Conservation (phyloP, 345 rosid genomes). For the Rhodomyrtus tomentosa region DNA sequence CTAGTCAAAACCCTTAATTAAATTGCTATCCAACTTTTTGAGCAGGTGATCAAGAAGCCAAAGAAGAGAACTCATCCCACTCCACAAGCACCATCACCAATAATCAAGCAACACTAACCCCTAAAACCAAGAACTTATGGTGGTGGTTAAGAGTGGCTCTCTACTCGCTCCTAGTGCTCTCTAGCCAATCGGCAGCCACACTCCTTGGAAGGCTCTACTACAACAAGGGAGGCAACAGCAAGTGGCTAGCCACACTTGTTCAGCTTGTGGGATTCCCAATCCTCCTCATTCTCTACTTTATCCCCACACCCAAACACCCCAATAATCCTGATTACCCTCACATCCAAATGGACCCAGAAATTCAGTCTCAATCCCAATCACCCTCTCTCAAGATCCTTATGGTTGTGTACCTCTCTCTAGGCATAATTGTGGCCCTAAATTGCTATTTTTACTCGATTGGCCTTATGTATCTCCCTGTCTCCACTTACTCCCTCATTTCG, state of each 20-base stretch:
- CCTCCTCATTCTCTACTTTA: conserved; percentile 19
- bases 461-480: conserved; percentile 31
- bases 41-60: neutral
- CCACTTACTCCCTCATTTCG: conserved; percentile 27
- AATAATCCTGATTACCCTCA: conserved; percentile 3
- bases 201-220: conserved; percentile 29
- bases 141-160: neutral
- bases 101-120: neutral
- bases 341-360: neutral
- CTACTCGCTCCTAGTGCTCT: conserved; percentile 4
- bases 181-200: conserved; percentile 21
- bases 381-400: conserved; percentile 10
- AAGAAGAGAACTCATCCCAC: neutral
- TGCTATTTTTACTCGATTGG: conserved; percentile 28
- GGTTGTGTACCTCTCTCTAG: conserved; percentile 11
- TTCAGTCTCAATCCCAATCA: neutral
- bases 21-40: neutral
- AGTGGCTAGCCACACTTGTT: conserved; percentile 24
- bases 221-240: conserved; percentile 33
- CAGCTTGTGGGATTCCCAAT: conserved; percentile 29
- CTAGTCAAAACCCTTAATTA: neutral
- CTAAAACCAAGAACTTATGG: neutral
- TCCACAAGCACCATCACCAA: neutral
- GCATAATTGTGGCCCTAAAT: conserved; percentile 1
- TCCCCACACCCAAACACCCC: neutral